phyloP scores from a whole-genome alignment of 192 early-diverging fungal species.

The Phycomyces nitens region DNA sequence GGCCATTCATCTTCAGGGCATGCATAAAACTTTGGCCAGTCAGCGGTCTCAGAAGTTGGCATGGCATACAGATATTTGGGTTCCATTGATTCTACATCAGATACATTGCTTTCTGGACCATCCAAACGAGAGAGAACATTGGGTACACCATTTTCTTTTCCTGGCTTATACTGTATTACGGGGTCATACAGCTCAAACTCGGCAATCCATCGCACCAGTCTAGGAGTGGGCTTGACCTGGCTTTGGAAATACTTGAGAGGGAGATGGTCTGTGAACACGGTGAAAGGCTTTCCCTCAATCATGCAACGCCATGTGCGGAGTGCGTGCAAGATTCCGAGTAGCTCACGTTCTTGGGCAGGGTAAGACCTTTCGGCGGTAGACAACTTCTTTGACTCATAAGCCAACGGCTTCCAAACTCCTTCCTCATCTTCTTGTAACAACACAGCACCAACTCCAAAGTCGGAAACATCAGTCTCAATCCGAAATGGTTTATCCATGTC shows the following conservation, averaged over 20 bases:
- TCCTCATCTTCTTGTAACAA: neutral
- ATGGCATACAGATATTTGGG: slow-evolving; percentile 2
- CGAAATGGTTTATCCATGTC: slow-evolving; percentile 1
- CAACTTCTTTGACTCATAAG: slow-evolving; percentile 33
- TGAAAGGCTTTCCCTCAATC: slow-evolving; percentile 3
- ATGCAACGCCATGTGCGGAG: slow-evolving; percentile 15
- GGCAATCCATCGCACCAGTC: slow-evolving; percentile 5
- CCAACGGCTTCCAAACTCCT: slow-evolving; percentile 17
- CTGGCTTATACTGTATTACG: slow-evolving; percentile 6
- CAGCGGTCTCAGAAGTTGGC: neutral
- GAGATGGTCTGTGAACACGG: slow-evolving; percentile 6
- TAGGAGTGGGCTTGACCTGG: slow-evolving; percentile 3
- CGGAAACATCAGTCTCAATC: slow-evolving; percentile 7
- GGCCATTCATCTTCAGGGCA: neutral
- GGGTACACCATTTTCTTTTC: neutral
- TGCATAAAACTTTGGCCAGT: slow-evolving; percentile 10
- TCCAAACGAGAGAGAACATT: slow-evolving; percentile 1
- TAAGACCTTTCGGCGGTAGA: slow-evolving; percentile 25
- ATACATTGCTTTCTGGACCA: neutral
- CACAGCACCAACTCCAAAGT: slow-evolving; percentile 2
- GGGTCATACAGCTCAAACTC: slow-evolving; percentile 8
- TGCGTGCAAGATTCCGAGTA: slow-evolving; percentile 5
- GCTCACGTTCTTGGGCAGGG: slow-evolving; percentile 14
- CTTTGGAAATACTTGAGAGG: slow-evolving; percentile 3
- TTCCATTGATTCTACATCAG: neutral